phyloP scores from a whole-genome alignment of 805 yeast genomes.

The Cyberlindnera maritima region DNA sequence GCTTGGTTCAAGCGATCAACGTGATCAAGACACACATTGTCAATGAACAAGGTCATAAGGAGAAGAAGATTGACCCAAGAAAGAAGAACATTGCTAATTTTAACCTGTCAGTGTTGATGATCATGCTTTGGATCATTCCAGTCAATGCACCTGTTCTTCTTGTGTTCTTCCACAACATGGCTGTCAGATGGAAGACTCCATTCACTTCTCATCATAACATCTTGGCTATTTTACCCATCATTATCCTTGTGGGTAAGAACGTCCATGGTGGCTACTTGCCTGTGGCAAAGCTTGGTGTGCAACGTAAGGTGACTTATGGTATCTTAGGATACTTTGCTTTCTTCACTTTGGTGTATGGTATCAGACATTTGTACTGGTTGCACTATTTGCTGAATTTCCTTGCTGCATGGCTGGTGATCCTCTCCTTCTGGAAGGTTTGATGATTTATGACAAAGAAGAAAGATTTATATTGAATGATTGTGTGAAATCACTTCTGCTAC shows the following conservation, averaged over 20 bases:
- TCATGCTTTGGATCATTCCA: slow-evolving; percentile 78
- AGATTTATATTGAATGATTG: not conserved
- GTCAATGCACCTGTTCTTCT: slow-evolving; percentile 73
- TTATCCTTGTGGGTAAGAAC: slow-evolving; percentile 55
- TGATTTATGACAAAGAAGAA: not conserved
- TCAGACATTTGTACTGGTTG: slow-evolving; percentile 80
- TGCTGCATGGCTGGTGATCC: slow-evolving; percentile 47
- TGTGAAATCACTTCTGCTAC: not conserved
- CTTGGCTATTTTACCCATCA: slow-evolving; percentile 71
- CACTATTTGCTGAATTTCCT: slow-evolving; percentile 72
- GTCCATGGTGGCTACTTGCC: slow-evolving; percentile 49
- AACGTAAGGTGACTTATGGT: slow-evolving; percentile 32
- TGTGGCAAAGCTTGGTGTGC: slow-evolving; percentile 24
- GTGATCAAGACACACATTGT: slow-evolving; percentile 36
- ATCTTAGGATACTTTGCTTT: slow-evolving; percentile 50
- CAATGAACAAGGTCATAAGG: slow-evolving; percentile 10
- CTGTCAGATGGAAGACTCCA: slow-evolving; percentile 78
- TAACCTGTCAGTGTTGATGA: slow-evolving; percentile 56
- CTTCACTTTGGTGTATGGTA: slow-evolving; percentile 70
- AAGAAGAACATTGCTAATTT: slow-evolving; percentile 47
- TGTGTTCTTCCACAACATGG: slow-evolving; percentile 78
- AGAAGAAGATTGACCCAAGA: slow-evolving; percentile 19
- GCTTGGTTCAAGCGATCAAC: slow-evolving; percentile 55
- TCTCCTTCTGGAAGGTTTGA: slow-evolving; percentile 22
- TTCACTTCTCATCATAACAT: slow-evolving; percentile 85